Evolutionary conservation across 345 rosid species (phyloP), one percentile per base, ranked within the genome.

Genomic region (Brassica napus): DNA sequence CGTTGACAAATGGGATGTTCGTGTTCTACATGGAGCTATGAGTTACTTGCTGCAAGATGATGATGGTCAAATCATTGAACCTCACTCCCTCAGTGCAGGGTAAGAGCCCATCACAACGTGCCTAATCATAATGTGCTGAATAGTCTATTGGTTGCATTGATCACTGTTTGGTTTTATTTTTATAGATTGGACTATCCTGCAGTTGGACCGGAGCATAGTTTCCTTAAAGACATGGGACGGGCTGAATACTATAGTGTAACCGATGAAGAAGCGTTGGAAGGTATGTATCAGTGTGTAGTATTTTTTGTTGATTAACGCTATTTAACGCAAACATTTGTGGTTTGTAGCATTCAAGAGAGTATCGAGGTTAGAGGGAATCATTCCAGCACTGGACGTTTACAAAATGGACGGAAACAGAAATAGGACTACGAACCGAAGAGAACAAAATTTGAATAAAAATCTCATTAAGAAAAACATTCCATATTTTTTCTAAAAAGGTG

Each of bases 141-240:
- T 10, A 42, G 18, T 70, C 8, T 64, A 42, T 14, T 11, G 14
- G 49, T 42, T 42, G 49, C 49, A 24, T 31, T 76, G 49, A 65
- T 65, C 24, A 76, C 8, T 10, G 24, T 18, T 57, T 76, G 74
- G 14, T 59, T 65, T 37, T 73, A 44, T 7, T 44, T 7, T 21
- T 65, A 31, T 74, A 95, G 99, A 68, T 87, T 95, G 96, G 99
- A 93, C 82, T 95, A 93, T 79, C 97, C 97, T 76, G 97, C 97
- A 85, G 96, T 93, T 66, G 99, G 99, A 84, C 98, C 98, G 1
- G 98, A 93, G 86, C 99, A 95, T 60, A 91, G 96, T 83, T 95
- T 93, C 76, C 81, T 91, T 82, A 95, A 93, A 82, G 98, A 95
- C 76, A 81, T 55, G 73, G 93, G 92, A 9, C 90, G 97, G n/a